phyloP scores from a whole-genome alignment of 352 stramenopile genomes.

The Globisporangium recalcitrans region DNA sequence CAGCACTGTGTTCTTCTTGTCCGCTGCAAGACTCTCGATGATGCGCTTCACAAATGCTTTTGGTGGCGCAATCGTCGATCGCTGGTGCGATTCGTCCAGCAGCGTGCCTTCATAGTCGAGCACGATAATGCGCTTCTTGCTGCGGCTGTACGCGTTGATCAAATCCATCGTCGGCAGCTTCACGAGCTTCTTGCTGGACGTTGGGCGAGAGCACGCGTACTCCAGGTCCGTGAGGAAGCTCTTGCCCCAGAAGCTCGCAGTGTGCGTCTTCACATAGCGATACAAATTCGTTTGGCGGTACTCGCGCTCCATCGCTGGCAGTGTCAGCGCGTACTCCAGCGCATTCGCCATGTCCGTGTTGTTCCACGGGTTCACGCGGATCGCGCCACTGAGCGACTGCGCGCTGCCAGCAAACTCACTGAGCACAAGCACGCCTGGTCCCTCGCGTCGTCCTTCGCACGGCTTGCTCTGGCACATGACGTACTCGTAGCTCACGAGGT shows the following conservation, averaged over 20 bases:
- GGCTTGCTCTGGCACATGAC: conserved; percentile 73
- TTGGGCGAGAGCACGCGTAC: conserved; percentile 30
- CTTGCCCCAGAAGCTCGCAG: conserved; percentile 75
- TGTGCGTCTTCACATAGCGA: conserved; percentile 84
- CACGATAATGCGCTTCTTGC: conserved; percentile 82
- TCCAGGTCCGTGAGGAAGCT: conserved; percentile 71
- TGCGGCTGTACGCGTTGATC: conserved; percentile 49
- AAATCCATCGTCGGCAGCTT: conserved; percentile 58
- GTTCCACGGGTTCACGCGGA: conserved; percentile 88
- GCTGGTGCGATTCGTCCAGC: conserved; percentile 12
- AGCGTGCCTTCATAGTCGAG: conserved; percentile 86
- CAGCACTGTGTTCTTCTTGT: conserved; percentile 69
- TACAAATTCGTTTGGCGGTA: conserved; percentile 87
- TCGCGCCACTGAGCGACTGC: conserved; percentile 81
- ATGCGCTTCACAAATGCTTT: conserved; percentile 50
- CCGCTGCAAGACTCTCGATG: conserved; percentile 24
- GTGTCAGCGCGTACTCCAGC: conserved; percentile 78
- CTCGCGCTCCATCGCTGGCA: conserved; percentile 76
- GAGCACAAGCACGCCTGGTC: conserved; percentile 79
- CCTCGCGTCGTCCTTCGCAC: conserved; percentile 28
- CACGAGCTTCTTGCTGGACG: conserved; percentile 42
- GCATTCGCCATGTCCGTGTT: conserved; percentile 78
- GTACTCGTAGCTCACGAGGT: conserved; percentile 88
- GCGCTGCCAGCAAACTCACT: conserved; percentile 88
- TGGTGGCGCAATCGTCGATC: conserved; percentile 34